Conservation (phyloP, 2,329 filamentous ascomycete species). For the Aspergillus awamori region DNA sequence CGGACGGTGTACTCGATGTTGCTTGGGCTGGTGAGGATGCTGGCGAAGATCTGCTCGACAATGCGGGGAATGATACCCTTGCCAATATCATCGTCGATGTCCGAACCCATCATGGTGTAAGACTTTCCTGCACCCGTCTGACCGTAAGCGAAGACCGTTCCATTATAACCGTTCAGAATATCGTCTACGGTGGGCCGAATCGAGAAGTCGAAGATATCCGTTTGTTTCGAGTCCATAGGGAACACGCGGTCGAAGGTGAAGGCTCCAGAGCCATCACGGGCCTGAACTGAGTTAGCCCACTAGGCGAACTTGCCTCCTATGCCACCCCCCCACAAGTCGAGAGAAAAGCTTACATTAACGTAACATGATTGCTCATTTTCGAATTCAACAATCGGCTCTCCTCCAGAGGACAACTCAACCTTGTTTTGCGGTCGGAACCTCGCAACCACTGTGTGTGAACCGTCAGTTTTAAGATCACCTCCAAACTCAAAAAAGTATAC, state of each 20-base stretch:
- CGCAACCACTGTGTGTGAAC: slow-evolving; percentile 73
- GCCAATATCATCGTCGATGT: slow-evolving; percentile 85
- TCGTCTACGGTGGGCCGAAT: slow-evolving; percentile 96
- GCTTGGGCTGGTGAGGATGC: slow-evolving; percentile 85
- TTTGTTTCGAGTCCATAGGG: slow-evolving; percentile 86
- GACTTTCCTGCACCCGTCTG: slow-evolving; percentile 99
- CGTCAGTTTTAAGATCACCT: slow-evolving; percentile 46
- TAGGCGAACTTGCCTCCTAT: neutral
- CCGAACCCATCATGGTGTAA: slow-evolving; percentile 97
- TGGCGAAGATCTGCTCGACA: slow-evolving; percentile 95
- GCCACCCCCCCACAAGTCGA: neutral
- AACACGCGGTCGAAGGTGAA: slow-evolving; percentile 99
- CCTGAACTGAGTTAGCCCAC: slow-evolving; percentile 55
- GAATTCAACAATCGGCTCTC: slow-evolving; percentile 89
- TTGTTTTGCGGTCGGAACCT: slow-evolving; percentile 97
- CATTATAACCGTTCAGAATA: slow-evolving; percentile 98
- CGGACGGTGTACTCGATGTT: slow-evolving; percentile 99
- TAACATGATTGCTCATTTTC: slow-evolving; percentile 85
- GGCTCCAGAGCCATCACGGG: slow-evolving; percentile 75
- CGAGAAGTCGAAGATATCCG: slow-evolving; percentile 97
- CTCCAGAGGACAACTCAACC: slow-evolving; percentile 84
- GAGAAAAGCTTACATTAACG: slow-evolving; percentile 66
- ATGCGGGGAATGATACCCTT: slow-evolving; percentile 97
- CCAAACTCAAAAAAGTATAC: neutral
- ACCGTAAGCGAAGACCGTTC: slow-evolving; percentile 96